phyloP scores from a whole-genome alignment of 192 early-diverging fungal genomes.

The Backusella australiensis region DNA sequence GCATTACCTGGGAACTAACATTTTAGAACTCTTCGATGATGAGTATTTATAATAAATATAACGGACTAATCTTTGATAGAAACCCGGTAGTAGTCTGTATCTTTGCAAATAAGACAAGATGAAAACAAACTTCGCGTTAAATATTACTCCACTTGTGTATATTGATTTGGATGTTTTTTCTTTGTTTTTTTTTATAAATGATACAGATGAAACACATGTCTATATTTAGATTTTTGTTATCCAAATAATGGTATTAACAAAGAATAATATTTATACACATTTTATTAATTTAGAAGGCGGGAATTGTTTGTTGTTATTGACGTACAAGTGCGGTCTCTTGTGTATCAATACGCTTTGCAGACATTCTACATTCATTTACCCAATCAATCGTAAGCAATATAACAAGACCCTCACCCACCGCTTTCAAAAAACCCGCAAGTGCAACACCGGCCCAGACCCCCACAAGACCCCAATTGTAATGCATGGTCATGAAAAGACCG shows the following conservation, averaged over 20 bases:
- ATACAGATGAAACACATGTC: neutral
- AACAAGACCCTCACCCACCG: constrained; percentile 11
- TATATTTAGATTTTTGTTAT: neutral
- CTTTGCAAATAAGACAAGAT: no score
- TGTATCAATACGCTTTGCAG: constrained; percentile 1
- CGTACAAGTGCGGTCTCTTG: constrained; percentile 9
- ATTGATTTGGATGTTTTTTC: no score
- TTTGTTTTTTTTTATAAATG: no score
- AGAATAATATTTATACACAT: neutral
- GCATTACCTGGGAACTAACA: no score
- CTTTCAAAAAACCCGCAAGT: constrained; percentile 18
- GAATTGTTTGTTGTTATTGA: neutral
- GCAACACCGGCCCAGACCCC: constrained; percentile 30
- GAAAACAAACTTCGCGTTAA: no score
- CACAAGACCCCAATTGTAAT: constrained; percentile 13
- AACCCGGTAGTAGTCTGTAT: no score
- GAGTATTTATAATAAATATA: no score
- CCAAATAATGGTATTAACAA: neutral
- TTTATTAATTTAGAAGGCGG: neutral
- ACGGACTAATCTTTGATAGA: no score
- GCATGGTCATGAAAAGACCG: constrained; percentile 21
- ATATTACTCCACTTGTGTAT: neutral
- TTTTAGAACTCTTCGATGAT: no score
- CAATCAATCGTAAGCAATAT: constrained; percentile 18
- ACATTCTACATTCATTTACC: constrained; percentile 11